Evolutionary conservation across 2,329 filamentous ascomycete species (phyloP).

Genomic region (Macrophomina tecta): DNA sequence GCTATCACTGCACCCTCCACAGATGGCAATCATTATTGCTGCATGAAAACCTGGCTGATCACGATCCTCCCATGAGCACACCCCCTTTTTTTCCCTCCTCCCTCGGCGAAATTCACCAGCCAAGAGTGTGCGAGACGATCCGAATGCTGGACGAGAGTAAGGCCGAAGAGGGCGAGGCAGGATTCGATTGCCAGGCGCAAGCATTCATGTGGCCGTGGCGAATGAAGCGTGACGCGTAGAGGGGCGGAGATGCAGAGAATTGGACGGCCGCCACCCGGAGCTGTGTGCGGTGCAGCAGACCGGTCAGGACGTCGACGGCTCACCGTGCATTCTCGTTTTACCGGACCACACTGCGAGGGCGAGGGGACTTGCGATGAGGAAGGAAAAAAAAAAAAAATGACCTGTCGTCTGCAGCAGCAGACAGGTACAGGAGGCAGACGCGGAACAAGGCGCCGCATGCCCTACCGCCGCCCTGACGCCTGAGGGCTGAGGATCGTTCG

Average conservation of each 20-base stretch:
- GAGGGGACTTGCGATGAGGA: neutral
- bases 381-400: constrained; percentile 4
- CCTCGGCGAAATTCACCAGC: constrained; percentile 11
- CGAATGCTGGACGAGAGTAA: constrained; percentile 21
- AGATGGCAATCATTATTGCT: constrained; percentile 11
- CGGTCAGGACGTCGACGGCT: constrained; percentile 17
- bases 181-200: constrained; percentile 9
- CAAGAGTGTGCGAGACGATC: constrained; percentile 5
- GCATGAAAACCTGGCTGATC: constrained; percentile 1
- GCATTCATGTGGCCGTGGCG: constrained; percentile 16
- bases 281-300: constrained; percentile 15
- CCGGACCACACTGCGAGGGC: constrained; percentile 1
- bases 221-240: constrained; percentile 17
- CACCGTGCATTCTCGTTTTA: constrained; percentile 18
- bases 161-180: constrained; percentile 11
- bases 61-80: constrained; percentile 7
- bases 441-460: constrained; percentile 19
- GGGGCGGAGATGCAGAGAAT: constrained; percentile 7
- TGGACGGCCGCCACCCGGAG: constrained; percentile 17
- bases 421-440: constrained; percentile 17
- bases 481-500: neutral
- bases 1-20: constrained; percentile 6
- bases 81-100: neutral
- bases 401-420: constrained; percentile 16
- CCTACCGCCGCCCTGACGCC: constrained; percentile 5